Conservation (phyloP, 768 basidiomycete genomes). For the Lactarius sanguifluus region DNA sequence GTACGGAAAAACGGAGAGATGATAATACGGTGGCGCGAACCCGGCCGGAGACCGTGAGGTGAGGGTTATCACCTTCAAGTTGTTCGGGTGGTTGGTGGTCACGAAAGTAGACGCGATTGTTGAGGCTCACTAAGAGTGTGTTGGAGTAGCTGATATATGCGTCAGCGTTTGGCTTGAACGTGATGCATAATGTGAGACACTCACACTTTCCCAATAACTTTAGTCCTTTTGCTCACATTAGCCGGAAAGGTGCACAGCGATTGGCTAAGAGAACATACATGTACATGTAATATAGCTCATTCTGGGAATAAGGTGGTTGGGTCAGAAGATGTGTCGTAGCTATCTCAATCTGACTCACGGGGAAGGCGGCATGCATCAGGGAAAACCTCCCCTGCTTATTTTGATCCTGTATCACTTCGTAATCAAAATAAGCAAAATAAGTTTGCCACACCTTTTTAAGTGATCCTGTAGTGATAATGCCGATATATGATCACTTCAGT, state of each 20-base stretch:
- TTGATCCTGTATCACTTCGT: too few species aligned
- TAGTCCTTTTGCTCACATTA: neutral
- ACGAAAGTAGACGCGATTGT: neutral
- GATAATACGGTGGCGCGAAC: neutral
- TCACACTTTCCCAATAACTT: neutral
- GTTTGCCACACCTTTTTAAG: too few species aligned
- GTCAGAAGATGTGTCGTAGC: neutral
- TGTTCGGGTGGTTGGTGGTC: neutral
- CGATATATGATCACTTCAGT: too few species aligned
- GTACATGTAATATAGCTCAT: neutral
- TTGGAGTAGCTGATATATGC: neutral
- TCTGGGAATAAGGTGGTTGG: neutral
- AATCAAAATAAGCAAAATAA: too few species aligned
- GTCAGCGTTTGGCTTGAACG: neutral
- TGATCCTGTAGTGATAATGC: too few species aligned
- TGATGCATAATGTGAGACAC: neutral
- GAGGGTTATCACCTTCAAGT: too few species aligned
- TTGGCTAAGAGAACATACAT: neutral
- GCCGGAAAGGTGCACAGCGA: neutral
- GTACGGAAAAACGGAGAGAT: neutral
- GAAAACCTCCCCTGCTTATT: too few species aligned
- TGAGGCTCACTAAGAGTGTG: neutral
- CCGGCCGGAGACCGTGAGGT: neutral
- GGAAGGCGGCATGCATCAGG: neutral
- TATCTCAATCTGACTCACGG: neutral